phyloP scores from a whole-genome alignment of 1,284 basidiomycete species.

The Trichosporon sp. region DNA sequence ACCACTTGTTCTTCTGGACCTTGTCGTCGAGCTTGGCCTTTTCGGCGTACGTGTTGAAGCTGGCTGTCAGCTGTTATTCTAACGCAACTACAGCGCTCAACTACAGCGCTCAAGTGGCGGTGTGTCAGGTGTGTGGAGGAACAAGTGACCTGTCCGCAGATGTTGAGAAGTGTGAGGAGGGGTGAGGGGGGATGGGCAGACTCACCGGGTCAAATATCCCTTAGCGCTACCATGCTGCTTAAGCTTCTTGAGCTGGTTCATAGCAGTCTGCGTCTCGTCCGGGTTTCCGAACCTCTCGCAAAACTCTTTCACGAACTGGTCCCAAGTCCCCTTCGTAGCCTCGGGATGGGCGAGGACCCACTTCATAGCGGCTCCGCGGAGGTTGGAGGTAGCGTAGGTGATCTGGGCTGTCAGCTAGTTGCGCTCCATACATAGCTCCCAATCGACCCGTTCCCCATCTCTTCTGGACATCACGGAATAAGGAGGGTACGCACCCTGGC shows the following conservation, averaged over 20 bases:
- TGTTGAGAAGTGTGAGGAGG: too few relatives aligned
- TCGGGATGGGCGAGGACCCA: slow-evolving; percentile 18
- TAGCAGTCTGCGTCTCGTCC: slow-evolving; percentile 16
- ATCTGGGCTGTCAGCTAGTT: slow-evolving; percentile 23
- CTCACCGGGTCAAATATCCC: slow-evolving; percentile 7
- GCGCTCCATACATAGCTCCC: slow-evolving; percentile 23
- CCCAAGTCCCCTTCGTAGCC: background rate
- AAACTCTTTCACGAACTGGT: slow-evolving; percentile 12
- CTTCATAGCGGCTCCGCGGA: slow-evolving; percentile 17
- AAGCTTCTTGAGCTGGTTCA: slow-evolving; percentile 20
- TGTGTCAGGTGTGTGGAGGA: too few relatives aligned
- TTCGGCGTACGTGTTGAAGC: slow-evolving; percentile 13
- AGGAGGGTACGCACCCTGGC: slow-evolving; percentile 22
- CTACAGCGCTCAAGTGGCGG: too few relatives aligned
- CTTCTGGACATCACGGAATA: slow-evolving; percentile 23
- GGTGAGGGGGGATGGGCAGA: background rate
- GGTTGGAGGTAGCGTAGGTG: slow-evolving; percentile 14
- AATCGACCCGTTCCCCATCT: slow-evolving; percentile 7
- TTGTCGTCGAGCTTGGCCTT: slow-evolving; percentile 6
- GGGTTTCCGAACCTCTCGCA: slow-evolving; percentile 15
- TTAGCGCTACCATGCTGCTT: slow-evolving; percentile 15
- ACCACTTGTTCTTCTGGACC: slow-evolving; percentile 17
- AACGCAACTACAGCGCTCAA: too few relatives aligned
- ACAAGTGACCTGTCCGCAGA: too few relatives aligned
- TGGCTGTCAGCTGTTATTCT: background rate